A percentile compares a stretch with the other conserved stretches of the same genome.
These are phyloP conservation scores for Podospora pseudopauciseta DNA, from an alignment of 495 filamentous ascomycete species.

Conservation along the genomic window DNA sequence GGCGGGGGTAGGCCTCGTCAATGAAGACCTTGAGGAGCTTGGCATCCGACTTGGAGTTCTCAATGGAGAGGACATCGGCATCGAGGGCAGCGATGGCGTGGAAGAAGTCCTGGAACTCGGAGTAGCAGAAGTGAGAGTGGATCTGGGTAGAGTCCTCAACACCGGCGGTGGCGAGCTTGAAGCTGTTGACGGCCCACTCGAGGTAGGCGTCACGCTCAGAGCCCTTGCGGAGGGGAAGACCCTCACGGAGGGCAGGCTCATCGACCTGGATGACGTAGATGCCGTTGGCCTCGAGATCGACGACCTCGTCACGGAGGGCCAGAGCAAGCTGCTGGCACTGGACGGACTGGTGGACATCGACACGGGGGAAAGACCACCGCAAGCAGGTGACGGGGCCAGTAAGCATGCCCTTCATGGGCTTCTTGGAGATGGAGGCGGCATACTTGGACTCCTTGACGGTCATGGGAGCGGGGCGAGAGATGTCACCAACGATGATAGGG, in stretches of 20 bases:
- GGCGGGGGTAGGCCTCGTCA: slow-evolving; percentile 89
- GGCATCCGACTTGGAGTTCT: slow-evolving; percentile 99
- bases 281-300: slow-evolving; percentile 94
- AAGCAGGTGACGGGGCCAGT: slow-evolving; percentile 98
- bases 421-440: slow-evolving; percentile 89
- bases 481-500: slow-evolving; percentile 96
- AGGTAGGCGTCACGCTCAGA: slow-evolving; percentile 92
- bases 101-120: slow-evolving; percentile 99
- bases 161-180: slow-evolving; percentile 88
- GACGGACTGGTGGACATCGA: slow-evolving; percentile 96
- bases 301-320: slow-evolving; percentile 95
- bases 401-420: slow-evolving; percentile 99
- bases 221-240: slow-evolving; percentile 91
- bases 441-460: slow-evolving; percentile 99
- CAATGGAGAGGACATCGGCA: slow-evolving; percentile 95
- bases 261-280: slow-evolving; percentile 98
- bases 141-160: slow-evolving; percentile 94
- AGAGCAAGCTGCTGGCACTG: slow-evolving; percentile 98
- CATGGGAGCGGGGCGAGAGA: slow-evolving; percentile 94
- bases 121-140: slow-evolving; percentile 99
- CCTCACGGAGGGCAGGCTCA: slow-evolving; percentile 97
- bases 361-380: slow-evolving; percentile 99
- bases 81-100: slow-evolving; percentile 97
- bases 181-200: slow-evolving; percentile 92
- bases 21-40: slow-evolving; percentile 99